phyloP scores from a whole-genome alignment of 1,284 basidiomycete species.

The Pseudozyma pruni region DNA sequence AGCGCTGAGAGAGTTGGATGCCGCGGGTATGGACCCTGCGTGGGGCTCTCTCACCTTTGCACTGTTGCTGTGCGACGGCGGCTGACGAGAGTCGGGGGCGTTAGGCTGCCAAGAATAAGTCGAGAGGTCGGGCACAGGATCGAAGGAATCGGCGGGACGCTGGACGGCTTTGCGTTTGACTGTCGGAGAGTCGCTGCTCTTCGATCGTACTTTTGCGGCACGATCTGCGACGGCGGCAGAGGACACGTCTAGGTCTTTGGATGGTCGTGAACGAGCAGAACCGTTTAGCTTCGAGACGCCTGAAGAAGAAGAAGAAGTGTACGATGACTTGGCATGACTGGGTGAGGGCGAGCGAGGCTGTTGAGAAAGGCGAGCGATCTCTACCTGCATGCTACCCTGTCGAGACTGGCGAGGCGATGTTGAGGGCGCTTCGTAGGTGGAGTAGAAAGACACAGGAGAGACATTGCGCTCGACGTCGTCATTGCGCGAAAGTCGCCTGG shows the following conservation, averaged over 20 bases:
- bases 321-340: background rate
- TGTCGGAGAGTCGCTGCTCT: too few relatives aligned
- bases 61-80: background rate
- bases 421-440: conserved; percentile 16
- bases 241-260: background rate
- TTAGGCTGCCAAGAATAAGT: background rate
- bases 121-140: too few relatives aligned
- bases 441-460: conserved; percentile 45
- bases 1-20: background rate
- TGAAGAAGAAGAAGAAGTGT: background rate
- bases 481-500: conserved; percentile 9
- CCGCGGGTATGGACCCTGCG: background rate
- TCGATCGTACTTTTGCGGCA: too few relatives aligned
- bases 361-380: background rate
- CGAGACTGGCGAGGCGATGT: conserved; percentile 26
- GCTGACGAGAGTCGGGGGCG: background rate
- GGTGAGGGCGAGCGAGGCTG: conserved; percentile 1
- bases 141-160: too few relatives aligned
- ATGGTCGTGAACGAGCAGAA: background rate
- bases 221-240: too few relatives aligned
- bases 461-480: conserved; percentile 19
- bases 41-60: background rate
- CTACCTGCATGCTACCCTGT: conserved; percentile 19
- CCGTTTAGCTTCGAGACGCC: background rate
- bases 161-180: too few relatives aligned